Base-by-base conservation (phyloP, 2,329 filamentous ascomycete species). In the Knoxdaviesia proteae region DNA sequence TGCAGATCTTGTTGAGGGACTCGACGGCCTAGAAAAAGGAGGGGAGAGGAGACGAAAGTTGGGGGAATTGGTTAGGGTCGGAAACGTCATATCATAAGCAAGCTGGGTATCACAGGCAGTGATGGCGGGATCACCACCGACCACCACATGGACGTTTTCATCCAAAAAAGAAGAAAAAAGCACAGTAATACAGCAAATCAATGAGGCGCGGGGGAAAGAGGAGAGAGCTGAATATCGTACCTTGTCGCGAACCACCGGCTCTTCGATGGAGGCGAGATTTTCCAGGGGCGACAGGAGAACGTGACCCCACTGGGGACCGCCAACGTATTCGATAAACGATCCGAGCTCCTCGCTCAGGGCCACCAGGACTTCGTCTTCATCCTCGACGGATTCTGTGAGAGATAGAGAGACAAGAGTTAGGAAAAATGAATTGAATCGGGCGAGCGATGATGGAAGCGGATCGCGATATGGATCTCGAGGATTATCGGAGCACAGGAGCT, bases 1-100 rank as follows among this genome's bases (percentile, higher is more conserved):
- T 76, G 72, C 90, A 96, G 61, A 98, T 96, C 68, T 94, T 98
- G 74, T 98, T 98, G 52, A 98, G 75, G 40, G 90, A 98, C 61
- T 98, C 92, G 58, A 98, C 90, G 50, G 90, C 90, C 88, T 94
- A 54, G 34, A 43, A 39, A 39, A 43, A 32, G 8, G 20, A 20
- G 20, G 20, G 20, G 20, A 20, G 20, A 20, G 20, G 3, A 20
- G 20, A 20, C 20, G 32, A 31, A 32, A 11, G 33, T n/a, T 29
- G 9, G 7, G 8, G 20, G 4, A 39, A 10, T 10, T 7, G 10
- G 20, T 29, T 3, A 8, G 7, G 37, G 20, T 29, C 10, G 37
- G 7, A 39, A 29, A 37, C 29, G n/a, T 30, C 34, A 32, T 4
- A 20, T 30, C 9, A n/a, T 40, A 6, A 7, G 5, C 20, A 7